Evolutionary conservation across 768 basidiomycete species (phyloP), one percentile per base, ranked within the genome.

Genomic region (Hydnum rufescens): DNA sequence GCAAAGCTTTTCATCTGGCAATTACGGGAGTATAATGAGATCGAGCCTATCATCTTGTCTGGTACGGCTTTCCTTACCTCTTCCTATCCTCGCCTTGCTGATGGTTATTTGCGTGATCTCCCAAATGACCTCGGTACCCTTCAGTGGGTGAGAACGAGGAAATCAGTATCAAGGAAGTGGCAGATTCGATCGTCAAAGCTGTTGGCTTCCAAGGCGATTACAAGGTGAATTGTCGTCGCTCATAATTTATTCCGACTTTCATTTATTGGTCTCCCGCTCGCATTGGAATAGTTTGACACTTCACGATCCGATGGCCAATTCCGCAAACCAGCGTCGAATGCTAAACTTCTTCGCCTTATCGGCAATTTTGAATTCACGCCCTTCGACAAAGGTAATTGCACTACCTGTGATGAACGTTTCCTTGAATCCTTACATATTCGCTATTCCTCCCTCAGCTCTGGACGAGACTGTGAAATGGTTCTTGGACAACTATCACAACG

Each of bases 131-230:
- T 46, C 44, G 26, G 29, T 31, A 52, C n/a, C n/a, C n/a, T n/a
- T n/a, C n/a, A 86, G 90, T 92, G 53, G 86, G 83, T 23, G 92
- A 97, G 67, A 76, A 87, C 48, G 85, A 96, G 58, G 92, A 96
- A 68, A 78, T 96, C 47, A 85, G 82, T 62, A 95, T 97, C 72
- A 85, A 81, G 63, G 68, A 82, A 49, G 80, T 95, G 22, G 82
- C 87, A 3, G 83, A 92, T 61, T 77, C 86, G n/a, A 84, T 97
- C 60, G 89, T 88, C 58, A 77, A 77, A 55, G 80, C 81, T 8
- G 69, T 95, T 42, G 76, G 74, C 42, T 90, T 88, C 68, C 57
- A 80, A 53, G 83, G 84, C 54, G 72, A 82, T 50, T 88, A 87
- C 60, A 65, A 68, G 36, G 85, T 85, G 36, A 60, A 42, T 48